Conservation (phyloP, 2,329 filamentous ascomycete genomes). For the Aspergillus luchuensis region DNA sequence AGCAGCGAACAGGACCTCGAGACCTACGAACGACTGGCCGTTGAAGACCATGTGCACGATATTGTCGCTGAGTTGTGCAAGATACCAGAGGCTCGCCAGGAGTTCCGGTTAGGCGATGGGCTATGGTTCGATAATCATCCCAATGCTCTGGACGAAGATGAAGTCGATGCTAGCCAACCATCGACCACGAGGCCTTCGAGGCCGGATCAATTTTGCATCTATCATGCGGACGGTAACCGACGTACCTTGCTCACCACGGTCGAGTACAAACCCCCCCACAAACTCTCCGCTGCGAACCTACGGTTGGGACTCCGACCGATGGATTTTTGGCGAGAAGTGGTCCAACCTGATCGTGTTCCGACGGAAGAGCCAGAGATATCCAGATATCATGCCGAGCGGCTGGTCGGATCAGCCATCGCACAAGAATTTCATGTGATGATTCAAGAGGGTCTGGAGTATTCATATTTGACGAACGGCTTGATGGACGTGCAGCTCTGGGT, state of each 20-base stretch:
- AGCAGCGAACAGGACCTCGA: slow-evolving; percentile 35
- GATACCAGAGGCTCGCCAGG: slow-evolving; percentile 27
- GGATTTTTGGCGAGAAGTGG: slow-evolving; percentile 24
- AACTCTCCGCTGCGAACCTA: slow-evolving; percentile 15
- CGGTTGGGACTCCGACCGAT: slow-evolving; percentile 16
- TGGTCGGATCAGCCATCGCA: slow-evolving; percentile 25
- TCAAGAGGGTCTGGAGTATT: slow-evolving; percentile 10
- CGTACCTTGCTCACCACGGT: slow-evolving; percentile 16
- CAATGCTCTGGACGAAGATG: slow-evolving; percentile 16
- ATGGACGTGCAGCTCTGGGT: slow-evolving; percentile 24
- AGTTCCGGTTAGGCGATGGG: slow-evolving; percentile 26
- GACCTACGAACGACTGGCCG: slow-evolving; percentile 30
- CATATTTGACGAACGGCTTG: slow-evolving; percentile 29
- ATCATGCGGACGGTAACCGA: slow-evolving; percentile 13
- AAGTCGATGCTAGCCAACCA: slow-evolving; percentile 2
- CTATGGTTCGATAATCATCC: slow-evolving; percentile 24
- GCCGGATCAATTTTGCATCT: slow-evolving; percentile 29
- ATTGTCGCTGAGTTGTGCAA: slow-evolving; percentile 32
- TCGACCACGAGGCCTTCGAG: slow-evolving; percentile 10
- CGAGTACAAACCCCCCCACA: slow-evolving; percentile 22
- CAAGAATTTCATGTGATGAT: slow-evolving; percentile 37
- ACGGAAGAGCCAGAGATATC: slow-evolving; percentile 19
- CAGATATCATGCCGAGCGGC: slow-evolving; percentile 26
- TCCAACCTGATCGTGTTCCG: slow-evolving; percentile 19
- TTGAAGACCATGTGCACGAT: slow-evolving; percentile 31